phyloP scores from a whole-genome alignment of 768 basidiomycete genomes.

The Jaapia argillacea region DNA sequence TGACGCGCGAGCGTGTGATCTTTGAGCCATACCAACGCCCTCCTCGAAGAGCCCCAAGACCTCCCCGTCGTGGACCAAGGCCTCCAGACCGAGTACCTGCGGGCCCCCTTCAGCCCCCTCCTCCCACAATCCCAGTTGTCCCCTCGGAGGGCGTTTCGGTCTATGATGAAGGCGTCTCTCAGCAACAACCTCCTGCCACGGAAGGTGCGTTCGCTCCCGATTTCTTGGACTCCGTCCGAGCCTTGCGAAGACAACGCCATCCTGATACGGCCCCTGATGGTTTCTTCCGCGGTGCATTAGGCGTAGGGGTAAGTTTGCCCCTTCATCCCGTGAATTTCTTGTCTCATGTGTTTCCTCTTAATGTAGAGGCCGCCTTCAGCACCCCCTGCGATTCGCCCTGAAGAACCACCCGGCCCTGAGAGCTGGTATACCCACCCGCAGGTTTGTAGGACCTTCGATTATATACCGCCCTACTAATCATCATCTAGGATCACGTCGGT shows the following conservation, averaged over 20 bases:
- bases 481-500: too few species aligned
- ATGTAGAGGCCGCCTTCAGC: not conserved
- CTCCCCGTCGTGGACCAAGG: not conserved
- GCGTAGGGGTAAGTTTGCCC: not conserved
- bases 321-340: too few species aligned
- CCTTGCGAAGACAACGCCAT: constrained; percentile 6
- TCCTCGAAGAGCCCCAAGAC: not conserved
- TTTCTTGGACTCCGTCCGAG: constrained; percentile 5
- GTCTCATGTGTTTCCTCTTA: too few species aligned
- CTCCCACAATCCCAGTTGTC: not conserved
- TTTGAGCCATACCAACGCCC: not conserved
- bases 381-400: too few species aligned
- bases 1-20: not conserved
- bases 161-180: not conserved
- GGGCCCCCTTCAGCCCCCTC: not conserved
- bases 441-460: too few species aligned
- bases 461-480: too few species aligned
- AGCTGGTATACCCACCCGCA: too few species aligned
- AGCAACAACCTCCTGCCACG: too few species aligned
- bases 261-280: constrained; percentile 7
- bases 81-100: not conserved
- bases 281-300: constrained; percentile 1
- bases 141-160: not conserved
- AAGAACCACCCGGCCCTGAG: too few species aligned
- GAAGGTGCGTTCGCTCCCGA: not conserved